phyloP scores from a whole-genome alignment of 2,329 filamentous ascomycete species.

The Didymella exigua region DNA sequence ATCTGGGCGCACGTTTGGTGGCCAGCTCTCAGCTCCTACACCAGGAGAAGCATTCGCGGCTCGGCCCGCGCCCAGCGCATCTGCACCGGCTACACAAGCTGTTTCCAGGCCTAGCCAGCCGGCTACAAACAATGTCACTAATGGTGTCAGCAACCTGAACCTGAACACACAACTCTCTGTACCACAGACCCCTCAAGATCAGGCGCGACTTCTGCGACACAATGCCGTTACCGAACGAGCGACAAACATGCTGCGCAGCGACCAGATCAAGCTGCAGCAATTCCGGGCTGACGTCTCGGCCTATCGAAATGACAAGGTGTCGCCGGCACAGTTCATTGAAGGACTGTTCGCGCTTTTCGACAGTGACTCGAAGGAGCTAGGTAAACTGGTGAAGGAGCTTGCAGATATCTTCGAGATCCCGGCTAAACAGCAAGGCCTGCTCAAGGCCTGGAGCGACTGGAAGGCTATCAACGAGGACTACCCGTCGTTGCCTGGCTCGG shows the following conservation, averaged over 20 bases:
- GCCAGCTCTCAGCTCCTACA: conserved; percentile 70
- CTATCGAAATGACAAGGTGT: conserved; percentile 72
- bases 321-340: conserved; percentile 79
- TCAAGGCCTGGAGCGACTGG: conserved; percentile 93
- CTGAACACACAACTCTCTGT: conserved; percentile 42
- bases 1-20: conserved; percentile 80
- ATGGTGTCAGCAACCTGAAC: conserved; percentile 26
- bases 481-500: conserved; percentile 77
- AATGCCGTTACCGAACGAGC: conserved; percentile 85
- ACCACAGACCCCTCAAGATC: conserved; percentile 71
- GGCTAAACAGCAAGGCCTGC: conserved; percentile 71
- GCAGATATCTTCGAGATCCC: conserved; percentile 91
- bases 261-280: conserved; percentile 72
- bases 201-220: conserved; percentile 80
- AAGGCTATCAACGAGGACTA: conserved; percentile 96
- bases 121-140: conserved; percentile 25
- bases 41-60: conserved; percentile 53
- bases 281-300: conserved; percentile 83
- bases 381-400: conserved; percentile 87
- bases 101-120: conserved; percentile 41
- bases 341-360: conserved; percentile 88
- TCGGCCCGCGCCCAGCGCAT: conserved; percentile 51
- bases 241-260: conserved; percentile 77
- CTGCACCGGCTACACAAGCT: conserved; percentile 48
- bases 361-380: conserved; percentile 77